phyloP scores from a whole-genome alignment of 352 stramenopile species.

The Phytophthora sojae region DNA sequence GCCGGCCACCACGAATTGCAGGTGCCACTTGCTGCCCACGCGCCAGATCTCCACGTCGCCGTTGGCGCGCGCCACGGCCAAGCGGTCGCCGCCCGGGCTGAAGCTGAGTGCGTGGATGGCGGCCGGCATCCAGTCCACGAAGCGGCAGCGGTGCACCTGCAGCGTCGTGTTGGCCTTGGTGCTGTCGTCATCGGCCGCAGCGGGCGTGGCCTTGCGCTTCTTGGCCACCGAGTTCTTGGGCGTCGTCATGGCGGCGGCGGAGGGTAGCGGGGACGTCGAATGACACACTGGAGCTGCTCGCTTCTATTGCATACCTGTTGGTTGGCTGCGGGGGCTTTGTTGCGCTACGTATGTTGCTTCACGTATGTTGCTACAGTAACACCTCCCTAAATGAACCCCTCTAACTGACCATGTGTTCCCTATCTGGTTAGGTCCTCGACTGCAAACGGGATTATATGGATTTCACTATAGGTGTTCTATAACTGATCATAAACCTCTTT shows the following conservation, averaged over 20 bases:
- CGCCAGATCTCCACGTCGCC: conserved; percentile 87
- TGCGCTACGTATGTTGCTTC: not conserved
- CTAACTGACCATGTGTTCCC: too few species aligned
- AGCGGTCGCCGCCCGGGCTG: conserved; percentile 54
- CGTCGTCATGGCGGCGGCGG: conserved; percentile 12
- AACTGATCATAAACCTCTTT: too few species aligned
- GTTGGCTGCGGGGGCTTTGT: conserved; percentile 3
- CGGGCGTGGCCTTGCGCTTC: conserved; percentile 63
- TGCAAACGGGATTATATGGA: too few species aligned
- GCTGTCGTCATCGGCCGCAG: conserved; percentile 11
- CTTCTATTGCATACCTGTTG: conserved; percentile 5
- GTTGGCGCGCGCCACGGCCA: conserved; percentile 82
- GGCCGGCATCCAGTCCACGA: conserved; percentile 86
- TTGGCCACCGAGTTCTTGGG: conserved; percentile 36
- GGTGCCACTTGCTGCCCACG: conserved; percentile 70
- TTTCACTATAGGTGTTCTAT: too few species aligned
- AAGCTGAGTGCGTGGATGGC: conserved; percentile 74
- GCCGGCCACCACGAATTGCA: conserved; percentile 75
- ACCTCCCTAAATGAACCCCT: too few species aligned
- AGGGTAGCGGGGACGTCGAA: conserved; percentile 3
- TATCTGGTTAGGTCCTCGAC: too few species aligned
- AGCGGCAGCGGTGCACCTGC: conserved; percentile 84
- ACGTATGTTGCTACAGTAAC: too few species aligned
- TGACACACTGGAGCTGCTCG: conserved; percentile 11
- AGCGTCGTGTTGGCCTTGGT: conserved; percentile 29